These are phyloP conservation scores for Hylodesmum podocarpum DNA, from an alignment of 306 rosid genomes.

Conservation along the genomic window DNA sequence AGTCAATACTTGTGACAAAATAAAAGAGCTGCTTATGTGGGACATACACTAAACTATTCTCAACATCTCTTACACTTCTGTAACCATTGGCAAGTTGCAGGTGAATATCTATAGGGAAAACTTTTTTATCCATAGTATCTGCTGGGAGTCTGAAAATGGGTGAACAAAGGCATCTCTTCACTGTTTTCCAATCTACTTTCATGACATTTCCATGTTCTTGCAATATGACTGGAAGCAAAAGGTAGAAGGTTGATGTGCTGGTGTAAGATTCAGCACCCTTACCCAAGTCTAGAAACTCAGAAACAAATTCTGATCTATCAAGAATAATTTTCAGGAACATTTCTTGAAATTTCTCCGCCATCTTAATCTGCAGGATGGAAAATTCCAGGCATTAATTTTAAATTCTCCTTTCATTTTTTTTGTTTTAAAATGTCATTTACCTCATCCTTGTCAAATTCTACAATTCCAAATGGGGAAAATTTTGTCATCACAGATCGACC, in stretches of 20 bases:
- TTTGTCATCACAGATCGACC: slow-evolving; percentile 76
- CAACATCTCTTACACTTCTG: slow-evolving; percentile 54
- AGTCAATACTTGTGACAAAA: slow-evolving; percentile 51
- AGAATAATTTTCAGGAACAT: slow-evolving; percentile 87
- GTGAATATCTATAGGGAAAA: slow-evolving; percentile 23
- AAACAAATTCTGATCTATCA: slow-evolving; percentile 70
- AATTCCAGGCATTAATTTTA: slow-evolving; percentile 15
- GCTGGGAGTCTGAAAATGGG: slow-evolving; percentile 63
- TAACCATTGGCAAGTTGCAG: slow-evolving; percentile 71
- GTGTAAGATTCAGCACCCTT: slow-evolving; percentile 29
- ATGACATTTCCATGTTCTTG: slow-evolving; percentile 38
- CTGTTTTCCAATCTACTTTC: slow-evolving; percentile 71
- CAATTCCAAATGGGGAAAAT: slow-evolving; percentile 66
- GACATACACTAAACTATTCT: slow-evolving; percentile 78
- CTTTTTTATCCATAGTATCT: slow-evolving; percentile 20
- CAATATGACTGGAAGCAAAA: slow-evolving; percentile 78
- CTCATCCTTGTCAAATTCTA: slow-evolving; percentile 66
- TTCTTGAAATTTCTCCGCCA: slow-evolving; percentile 87
- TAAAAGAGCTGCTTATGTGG: slow-evolving; percentile 55
- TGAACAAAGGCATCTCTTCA: slow-evolving; percentile 75
- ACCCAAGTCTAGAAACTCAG: slow-evolving; percentile 67
- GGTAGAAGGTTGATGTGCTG: slow-evolving; percentile 65
- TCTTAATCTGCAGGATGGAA: slow-evolving; percentile 56
- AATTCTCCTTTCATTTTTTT: neutral
- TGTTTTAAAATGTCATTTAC: slow-evolving; percentile 37